Conservation (phyloP, 495 filamentous ascomycete genomes). For the Penicillium manginii region DNA sequence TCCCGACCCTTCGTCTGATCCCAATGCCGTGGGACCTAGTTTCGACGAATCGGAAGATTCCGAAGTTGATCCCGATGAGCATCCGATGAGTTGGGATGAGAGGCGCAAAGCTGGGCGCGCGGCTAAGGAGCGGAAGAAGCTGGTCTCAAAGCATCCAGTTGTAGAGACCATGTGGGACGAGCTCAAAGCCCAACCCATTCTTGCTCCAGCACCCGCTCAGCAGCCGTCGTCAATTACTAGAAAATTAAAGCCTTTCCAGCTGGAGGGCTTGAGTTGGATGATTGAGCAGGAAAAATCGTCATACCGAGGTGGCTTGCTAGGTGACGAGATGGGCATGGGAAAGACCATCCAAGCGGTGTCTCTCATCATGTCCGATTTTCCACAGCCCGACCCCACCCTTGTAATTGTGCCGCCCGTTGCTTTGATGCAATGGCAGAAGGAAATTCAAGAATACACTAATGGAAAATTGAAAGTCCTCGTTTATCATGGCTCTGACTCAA, state of each 20-base stretch:
- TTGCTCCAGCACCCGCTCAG: constrained; percentile 65
- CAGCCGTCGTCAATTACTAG: constrained; percentile 82
- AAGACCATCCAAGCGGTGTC: constrained; percentile 98
- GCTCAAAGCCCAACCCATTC: constrained; percentile 65
- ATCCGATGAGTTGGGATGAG: not conserved
- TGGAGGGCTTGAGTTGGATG: constrained; percentile 95
- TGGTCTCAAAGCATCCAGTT: constrained; percentile 77
- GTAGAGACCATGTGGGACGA: constrained; percentile 83
- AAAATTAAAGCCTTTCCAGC: constrained; percentile 86
- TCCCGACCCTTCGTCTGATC: not conserved
- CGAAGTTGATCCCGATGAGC: not conserved
- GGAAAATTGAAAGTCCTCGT: constrained; percentile 87
- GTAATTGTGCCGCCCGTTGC: constrained; percentile 95
- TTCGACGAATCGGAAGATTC: not conserved
- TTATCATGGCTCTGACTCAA: constrained; percentile 83
- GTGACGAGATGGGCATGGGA: constrained; percentile 97
- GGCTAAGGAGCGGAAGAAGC: constrained; percentile 57
- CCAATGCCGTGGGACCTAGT: constrained; percentile 6
- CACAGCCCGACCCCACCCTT: constrained; percentile 76
- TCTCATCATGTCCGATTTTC: constrained; percentile 95
- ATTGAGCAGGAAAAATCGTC: constrained; percentile 78
- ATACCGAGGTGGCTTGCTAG: constrained; percentile 87
- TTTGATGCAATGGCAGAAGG: constrained; percentile 94
- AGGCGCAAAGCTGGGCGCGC: not conserved
- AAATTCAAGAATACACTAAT: constrained; percentile 90